Evolutionary conservation across 352 stramenopile species (phyloP), one percentile per base, ranked within the genome.

Genomic region (Pythium volutum): DNA sequence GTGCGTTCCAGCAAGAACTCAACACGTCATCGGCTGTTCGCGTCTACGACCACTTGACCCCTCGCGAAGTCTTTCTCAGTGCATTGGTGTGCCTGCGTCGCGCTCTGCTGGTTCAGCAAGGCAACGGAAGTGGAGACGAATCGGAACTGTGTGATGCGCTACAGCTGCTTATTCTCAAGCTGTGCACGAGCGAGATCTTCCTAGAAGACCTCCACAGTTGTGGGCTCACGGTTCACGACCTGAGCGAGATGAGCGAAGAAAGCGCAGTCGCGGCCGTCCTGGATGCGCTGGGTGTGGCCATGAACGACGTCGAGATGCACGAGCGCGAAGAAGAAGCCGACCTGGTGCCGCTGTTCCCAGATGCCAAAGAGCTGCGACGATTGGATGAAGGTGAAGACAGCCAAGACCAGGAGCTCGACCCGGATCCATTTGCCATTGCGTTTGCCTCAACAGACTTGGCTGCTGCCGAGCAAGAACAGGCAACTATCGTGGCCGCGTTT

Each of bases 1-100:
- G 73, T 18, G 85, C 71, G 39, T 91, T 92, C 36, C 79, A 92
- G 68, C 86, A 95, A 64, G 81, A 95, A 55, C 67, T 95, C 61
- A 84, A 81, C 0, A 55, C 74, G 7, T 75, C 80, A 11, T 75
- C 84, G n/a, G 74, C 70, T 4, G 62, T 95, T 23, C 74, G 75
- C 2, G 74, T 95, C 4, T 89, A 88, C 33, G 86, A 93, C 27
- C 71, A 72, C 12, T 59, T 89, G 26, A 70, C 76, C 20, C 88
- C 79, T 10, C 84, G 84, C 34, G 79, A 93, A 10, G 79, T 95
- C 4, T 89, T 94, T n/a, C 73, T 93, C 6, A 76, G 74, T 42
- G 83, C 84, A 3, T 66, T 95, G 27, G 78, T 88, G 0, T 87
- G 82, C 55, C 69, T 95, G 31, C 81, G 81, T 6, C 79, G 79